Evolutionary conservation across 2,329 filamentous ascomycete species (phyloP), one percentile per base, ranked within the genome.

Genomic region (Penicillium decumbens): DNA sequence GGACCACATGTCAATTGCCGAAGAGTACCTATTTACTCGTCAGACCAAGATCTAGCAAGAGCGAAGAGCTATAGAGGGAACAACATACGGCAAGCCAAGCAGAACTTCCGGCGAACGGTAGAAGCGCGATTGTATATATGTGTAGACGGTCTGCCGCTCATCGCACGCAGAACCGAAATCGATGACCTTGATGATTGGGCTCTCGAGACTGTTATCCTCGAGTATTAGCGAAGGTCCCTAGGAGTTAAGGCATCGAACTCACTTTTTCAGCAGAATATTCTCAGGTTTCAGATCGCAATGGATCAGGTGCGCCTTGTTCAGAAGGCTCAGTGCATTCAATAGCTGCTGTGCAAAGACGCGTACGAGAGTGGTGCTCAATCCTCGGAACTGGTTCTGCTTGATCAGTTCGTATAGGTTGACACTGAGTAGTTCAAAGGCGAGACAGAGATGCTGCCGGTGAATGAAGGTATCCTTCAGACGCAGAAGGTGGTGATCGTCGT

Each of bases 1-100:
- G 4, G 93, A 98, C 93, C 93, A 98, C 92, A 98, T 98, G 66
- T 98, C 93, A 65, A 98, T 98, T 38, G 93, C 93, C 4, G 93
- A 96, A 12, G 93, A 97, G 70, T 98, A 98, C 24, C 78, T 80
- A 53, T 13, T 30, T n/a, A 13, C 4, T 41, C 2, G 37, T 57
- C 37, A 53, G 59, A 40, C 59, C 40, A 37, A 42, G 18, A 43
- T 48, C 45, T 52, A 30, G 50, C 23, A 8, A 35, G 24, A 41
- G 15, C 6, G 4, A 42, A 5, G 13, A 25, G 41, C 35, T 23
- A 41, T 3, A 20, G 27, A 28, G 27, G 25, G 15, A 27, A 40
- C n/a, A 24, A 66, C 77, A 57, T 74, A 80, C 52, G 93, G 93
- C 41, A 98, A 75, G 3, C 93, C 93, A n/a, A 98, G 77, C 32